These are phyloP conservation scores for Diaporthe helianthi DNA, from an alignment of 2,329 filamentous ascomycete genomes.

Conservation along the genomic window DNA sequence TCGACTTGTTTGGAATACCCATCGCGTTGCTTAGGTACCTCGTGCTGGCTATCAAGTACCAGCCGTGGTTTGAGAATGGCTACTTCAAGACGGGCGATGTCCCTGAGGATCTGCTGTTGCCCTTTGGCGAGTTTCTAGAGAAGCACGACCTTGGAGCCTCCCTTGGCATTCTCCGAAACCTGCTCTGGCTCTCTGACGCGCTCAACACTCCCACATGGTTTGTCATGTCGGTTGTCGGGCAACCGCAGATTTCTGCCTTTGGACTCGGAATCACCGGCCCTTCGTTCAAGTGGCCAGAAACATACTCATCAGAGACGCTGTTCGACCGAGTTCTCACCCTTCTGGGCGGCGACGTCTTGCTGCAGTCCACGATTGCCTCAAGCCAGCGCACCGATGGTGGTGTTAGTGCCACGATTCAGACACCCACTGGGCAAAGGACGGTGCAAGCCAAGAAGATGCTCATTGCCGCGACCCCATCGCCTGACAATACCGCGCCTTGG, in stretches of 20 bases:
- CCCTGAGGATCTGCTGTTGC: conserved; percentile 17
- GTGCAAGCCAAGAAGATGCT: conserved; percentile 45
- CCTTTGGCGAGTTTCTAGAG: conserved; percentile 24
- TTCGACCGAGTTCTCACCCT: conserved; percentile 44
- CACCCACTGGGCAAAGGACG: conserved; percentile 35
- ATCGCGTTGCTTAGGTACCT: conserved; percentile 15
- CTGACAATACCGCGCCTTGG: conserved; percentile 42
- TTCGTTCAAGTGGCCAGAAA: conserved; percentile 21
- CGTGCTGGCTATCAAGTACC: conserved; percentile 7
- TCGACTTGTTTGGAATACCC: conserved; percentile 45
- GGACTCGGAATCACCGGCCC: conserved; percentile 6
- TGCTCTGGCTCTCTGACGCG: conserved; percentile 24
- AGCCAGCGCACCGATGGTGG: conserved; percentile 40
- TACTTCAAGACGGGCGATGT: conserved; percentile 16
- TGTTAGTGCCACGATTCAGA: conserved; percentile 39
- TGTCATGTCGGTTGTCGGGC: conserved; percentile 36
- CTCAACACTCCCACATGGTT: conserved; percentile 18
- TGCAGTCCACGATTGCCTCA: conserved; percentile 42
- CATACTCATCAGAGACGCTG: conserved; percentile 44
- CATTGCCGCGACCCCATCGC: conserved; percentile 45
- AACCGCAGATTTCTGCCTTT: conserved; percentile 11
- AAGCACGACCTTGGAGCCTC: conserved; percentile 26
- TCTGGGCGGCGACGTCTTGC: conserved; percentile 45
- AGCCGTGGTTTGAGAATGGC: conserved; percentile 23
- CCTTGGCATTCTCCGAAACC: conserved; percentile 9